phyloP scores from a whole-genome alignment of 2,329 filamentous ascomycete species.

The Sordariomycetes sp. region DNA sequence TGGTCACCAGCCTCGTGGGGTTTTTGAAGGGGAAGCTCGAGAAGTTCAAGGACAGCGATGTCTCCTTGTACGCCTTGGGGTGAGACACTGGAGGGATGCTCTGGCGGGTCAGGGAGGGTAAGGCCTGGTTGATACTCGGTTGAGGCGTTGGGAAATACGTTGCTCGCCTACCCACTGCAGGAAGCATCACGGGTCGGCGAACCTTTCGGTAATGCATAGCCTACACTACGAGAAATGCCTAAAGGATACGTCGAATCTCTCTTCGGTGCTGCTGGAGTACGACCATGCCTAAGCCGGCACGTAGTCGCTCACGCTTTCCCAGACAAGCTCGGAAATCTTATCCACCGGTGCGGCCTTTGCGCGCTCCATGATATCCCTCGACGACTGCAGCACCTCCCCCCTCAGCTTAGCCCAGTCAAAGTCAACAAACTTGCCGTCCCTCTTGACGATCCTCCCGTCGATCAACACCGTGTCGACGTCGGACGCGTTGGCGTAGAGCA shows the following conservation, averaged over 20 bases:
- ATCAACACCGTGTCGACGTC: slow-evolving; percentile 6
- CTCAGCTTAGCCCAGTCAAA: not conserved
- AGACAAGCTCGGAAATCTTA: not conserved
- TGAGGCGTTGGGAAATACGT: too few relatives aligned
- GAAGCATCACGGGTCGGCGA: too few relatives aligned
- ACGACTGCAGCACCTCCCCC: not conserved
- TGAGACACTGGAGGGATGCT: not conserved
- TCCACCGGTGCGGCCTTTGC: not conserved
- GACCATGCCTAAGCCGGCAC: too few relatives aligned
- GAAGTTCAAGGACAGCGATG: not conserved
- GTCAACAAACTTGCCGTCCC: slow-evolving; percentile 5
- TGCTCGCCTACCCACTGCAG: too few relatives aligned
- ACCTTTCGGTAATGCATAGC: too few relatives aligned
- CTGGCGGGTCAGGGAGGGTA: not conserved
- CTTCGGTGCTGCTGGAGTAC: too few relatives aligned
- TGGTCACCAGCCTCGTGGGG: slow-evolving; percentile 84
- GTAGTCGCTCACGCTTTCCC: too few relatives aligned
- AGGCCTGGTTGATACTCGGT: too few relatives aligned
- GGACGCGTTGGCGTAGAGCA: slow-evolving; percentile 4
- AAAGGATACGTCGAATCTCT: too few relatives aligned
- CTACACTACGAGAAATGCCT: too few relatives aligned
- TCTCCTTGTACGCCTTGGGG: not conserved
- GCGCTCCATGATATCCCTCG: not conserved
- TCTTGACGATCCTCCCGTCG: slow-evolving; percentile 5
- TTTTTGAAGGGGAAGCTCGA: slow-evolving; percentile 45